Conservation (phyloP, 2,329 filamentous ascomycete genomes). For the Aspergillus tubingensis region DNA sequence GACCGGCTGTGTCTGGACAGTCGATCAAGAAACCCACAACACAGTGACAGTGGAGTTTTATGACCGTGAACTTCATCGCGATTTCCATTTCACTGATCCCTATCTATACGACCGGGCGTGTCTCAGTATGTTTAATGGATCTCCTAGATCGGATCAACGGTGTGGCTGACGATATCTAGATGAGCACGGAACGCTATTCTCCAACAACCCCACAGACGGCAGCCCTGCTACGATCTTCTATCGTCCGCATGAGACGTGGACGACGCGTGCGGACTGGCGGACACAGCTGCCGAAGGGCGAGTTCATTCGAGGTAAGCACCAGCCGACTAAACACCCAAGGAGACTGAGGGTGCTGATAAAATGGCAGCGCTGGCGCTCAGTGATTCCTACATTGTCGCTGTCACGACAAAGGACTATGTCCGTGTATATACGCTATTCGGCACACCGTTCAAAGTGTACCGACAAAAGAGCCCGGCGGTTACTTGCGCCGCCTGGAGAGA, state of each 20-base stretch:
- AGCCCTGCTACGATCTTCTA: conserved; percentile 88
- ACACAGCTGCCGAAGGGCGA: conserved; percentile 87
- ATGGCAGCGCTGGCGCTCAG: conserved; percentile 76
- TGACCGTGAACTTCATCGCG: conserved; percentile 84
- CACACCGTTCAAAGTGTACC: conserved; percentile 82
- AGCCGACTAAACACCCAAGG: not conserved
- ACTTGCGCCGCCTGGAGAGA: conserved; percentile 93
- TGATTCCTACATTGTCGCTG: conserved; percentile 86
- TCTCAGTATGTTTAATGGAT: conserved; percentile 56
- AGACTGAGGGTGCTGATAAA: not conserved
- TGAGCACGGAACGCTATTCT: conserved; percentile 81
- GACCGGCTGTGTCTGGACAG: conserved; percentile 93
- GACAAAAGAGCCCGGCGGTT: conserved; percentile 90
- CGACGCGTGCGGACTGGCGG: conserved; percentile 83
- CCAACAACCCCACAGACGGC: conserved; percentile 68
- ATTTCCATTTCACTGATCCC: conserved; percentile 97
- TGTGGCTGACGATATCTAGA: conserved; percentile 44
- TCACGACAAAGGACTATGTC: conserved; percentile 83
- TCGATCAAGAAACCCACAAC: conserved; percentile 89
- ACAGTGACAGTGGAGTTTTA: conserved; percentile 98
- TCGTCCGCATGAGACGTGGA: conserved; percentile 96
- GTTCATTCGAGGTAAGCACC: conserved; percentile 60
- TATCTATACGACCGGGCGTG: conserved; percentile 97
- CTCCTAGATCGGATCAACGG: not conserved
- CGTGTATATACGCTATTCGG: conserved; percentile 92